These are phyloP conservation scores for Stachybotrys chartarum DNA, from an alignment of 2,329 filamentous ascomycete species.

Conservation along the genomic window DNA sequence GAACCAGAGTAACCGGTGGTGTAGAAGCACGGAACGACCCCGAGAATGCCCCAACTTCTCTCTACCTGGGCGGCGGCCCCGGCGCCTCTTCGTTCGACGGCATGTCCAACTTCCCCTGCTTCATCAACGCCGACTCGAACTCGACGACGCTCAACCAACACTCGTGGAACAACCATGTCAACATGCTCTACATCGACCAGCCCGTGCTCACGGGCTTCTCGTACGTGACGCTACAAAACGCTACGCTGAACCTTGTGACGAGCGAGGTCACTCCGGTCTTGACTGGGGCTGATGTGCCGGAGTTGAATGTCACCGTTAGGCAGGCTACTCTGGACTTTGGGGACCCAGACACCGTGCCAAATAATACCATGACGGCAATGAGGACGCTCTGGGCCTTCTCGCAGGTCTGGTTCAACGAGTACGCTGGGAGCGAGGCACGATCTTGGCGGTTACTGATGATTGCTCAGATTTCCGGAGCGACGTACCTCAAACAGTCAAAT, in stretches of 20 bases:
- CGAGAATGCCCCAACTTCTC: conserved; percentile 22
- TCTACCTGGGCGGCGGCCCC: conserved; percentile 59
- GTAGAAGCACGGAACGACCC: conserved; percentile 23
- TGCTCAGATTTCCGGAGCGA: conserved; percentile 43
- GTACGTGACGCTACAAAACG: conserved; percentile 53
- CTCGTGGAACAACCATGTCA: conserved; percentile 49
- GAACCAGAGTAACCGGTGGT: background rate
- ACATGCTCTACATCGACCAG: conserved; percentile 46
- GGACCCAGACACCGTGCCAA: conserved; percentile 12
- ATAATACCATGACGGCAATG: conserved; percentile 45
- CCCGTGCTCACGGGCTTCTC: conserved; percentile 61
- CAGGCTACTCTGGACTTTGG: conserved; percentile 8
- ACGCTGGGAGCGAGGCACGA: background rate
- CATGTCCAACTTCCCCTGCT: conserved; percentile 47
- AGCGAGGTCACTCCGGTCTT: conserved; percentile 12
- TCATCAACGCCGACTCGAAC: conserved; percentile 38
- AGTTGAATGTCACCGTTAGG: conserved; percentile 8
- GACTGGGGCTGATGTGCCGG: background rate
- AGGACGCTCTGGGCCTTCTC: conserved; percentile 54
- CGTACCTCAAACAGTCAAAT: conserved; percentile 43
- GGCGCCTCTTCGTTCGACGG: conserved; percentile 54
- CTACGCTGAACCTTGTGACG: conserved; percentile 42
- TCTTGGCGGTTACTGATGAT: background rate
- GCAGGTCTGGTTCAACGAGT: conserved; percentile 45
- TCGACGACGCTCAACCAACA: conserved; percentile 47